A percentile compares a stretch with the other conserved stretches of the same genome.
These are phyloP conservation scores for Chaetothyriales sp. DNA, from an alignment of 2,329 filamentous ascomycete species.

Conservation along the genomic window DNA sequence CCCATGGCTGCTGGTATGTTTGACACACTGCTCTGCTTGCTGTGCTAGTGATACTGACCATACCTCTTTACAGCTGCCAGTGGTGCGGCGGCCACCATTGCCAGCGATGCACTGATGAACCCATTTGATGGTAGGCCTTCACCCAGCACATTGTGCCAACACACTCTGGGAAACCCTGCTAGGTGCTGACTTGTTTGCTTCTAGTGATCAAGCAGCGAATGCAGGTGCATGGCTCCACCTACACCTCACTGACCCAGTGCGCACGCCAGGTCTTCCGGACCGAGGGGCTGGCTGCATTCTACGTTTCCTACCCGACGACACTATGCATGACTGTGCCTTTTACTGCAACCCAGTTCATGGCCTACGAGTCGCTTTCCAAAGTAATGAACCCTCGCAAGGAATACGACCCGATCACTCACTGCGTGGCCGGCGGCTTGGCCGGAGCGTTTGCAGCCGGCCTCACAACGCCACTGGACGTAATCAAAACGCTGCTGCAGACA, in stretches of 20 bases:
- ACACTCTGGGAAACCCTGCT: neutral
- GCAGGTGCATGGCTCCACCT: constrained; percentile 93
- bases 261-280: constrained; percentile 72
- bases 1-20: constrained; percentile 73
- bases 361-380: constrained; percentile 93
- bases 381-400: constrained; percentile 63
- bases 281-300: constrained; percentile 84
- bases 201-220: constrained; percentile 98
- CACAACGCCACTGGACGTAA: constrained; percentile 92
- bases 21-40: neutral
- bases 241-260: constrained; percentile 75
- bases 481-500: constrained; percentile 94
- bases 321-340: constrained; percentile 98
- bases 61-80: constrained; percentile 53
- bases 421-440: constrained; percentile 76
- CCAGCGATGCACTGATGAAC: constrained; percentile 97
- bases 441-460: constrained; percentile 86
- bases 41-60: constrained; percentile 18
- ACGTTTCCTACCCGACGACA: constrained; percentile 95
- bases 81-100: constrained; percentile 87
- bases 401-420: constrained; percentile 91
- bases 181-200: constrained; percentile 1
- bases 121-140: constrained; percentile 70
- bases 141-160: neutral
- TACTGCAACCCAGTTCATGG: constrained; percentile 90